Evolutionary conservation across 2,329 filamentous ascomycete genomes (phyloP), one percentile per base, ranked within the genome.

Genomic region (Penicillium sp.): DNA sequence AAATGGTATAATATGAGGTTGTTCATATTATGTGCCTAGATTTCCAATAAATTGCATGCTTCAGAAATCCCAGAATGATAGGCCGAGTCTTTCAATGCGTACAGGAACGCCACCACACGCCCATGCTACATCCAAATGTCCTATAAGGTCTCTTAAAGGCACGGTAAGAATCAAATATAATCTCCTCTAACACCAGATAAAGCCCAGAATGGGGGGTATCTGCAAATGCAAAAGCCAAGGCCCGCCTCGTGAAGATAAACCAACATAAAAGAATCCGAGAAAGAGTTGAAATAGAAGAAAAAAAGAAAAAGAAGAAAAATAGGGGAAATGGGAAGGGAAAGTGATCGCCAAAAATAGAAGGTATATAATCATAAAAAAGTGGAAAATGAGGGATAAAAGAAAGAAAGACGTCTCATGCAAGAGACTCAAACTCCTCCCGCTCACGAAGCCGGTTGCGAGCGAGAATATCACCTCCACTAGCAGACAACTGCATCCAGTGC

Each of bases 401-500:
- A 54, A 49, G 43, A 57, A 29, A 58, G 37, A 21, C 48, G 53
- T 31, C 26, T 79, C 71, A 82, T 61, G 81, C 80, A 68, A 85
- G 80, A 52, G 78, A 82, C 68, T 86, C 84, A 71, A 86, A 82
- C 70, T 87, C 84, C 66, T 84, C 82, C 47, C 84, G 76, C 76
- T 96, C 90, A 62, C 88, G 84, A 73, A 97, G 78, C 75, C 93
- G 93, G 72, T 88, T 89, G 70, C 86, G 88, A 21, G 93, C 93
- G 64, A 96, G 79, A 69, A 89, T 85, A 72, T 98, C 93, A 1
- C 92, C 92, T n/a, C 92, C 92, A 53, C 84, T 84, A 66, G 91
- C 90, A 37, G 90, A 92, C 63, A 90, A 82, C 77, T 93, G 91
- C 92, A 98, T 97, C 93, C 93, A 98, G 79, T 98, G 93, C 75